Percentiles rank a stretch among this genome's conserved stretches.
phyloP scores from a whole-genome alignment of 2,329 filamentous ascomycete species.

The Huntiella omanensis region DNA sequence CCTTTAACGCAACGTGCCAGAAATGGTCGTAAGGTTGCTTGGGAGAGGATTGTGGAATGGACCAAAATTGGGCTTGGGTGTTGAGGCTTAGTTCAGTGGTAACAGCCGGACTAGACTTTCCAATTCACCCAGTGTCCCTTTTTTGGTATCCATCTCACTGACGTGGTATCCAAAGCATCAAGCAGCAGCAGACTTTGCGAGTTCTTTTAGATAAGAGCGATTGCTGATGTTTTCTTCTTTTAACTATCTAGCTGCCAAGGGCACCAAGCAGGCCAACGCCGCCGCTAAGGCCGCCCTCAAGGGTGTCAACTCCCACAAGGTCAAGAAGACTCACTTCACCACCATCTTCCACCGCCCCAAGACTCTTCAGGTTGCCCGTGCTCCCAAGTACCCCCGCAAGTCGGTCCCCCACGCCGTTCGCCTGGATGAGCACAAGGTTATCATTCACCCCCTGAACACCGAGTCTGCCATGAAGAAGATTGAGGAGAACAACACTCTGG shows the following conservation, averaged over 20 bases:
- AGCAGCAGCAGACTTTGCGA: slow-evolving; percentile 63
- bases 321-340: slow-evolving; percentile 76
- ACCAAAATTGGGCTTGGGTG: not conserved
- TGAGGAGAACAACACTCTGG: slow-evolving; percentile 99
- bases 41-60: not conserved
- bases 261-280: slow-evolving; percentile 71
- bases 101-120: no score
- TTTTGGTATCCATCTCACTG: not conserved
- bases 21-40: no score
- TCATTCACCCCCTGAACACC: slow-evolving; percentile 97
- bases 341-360: slow-evolving; percentile 97
- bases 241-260: slow-evolving; percentile 38
- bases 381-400: slow-evolving; percentile 94
- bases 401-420: slow-evolving; percentile 75
- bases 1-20: no score
- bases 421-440: slow-evolving; percentile 94
- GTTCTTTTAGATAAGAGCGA: slow-evolving; percentile 46
- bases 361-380: slow-evolving; percentile 77
- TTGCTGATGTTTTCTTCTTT: slow-evolving; percentile 41
- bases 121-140: not conserved
- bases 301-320: slow-evolving; percentile 69
- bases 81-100: not conserved
- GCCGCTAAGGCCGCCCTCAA: slow-evolving; percentile 93
- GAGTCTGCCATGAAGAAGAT: slow-evolving; percentile 99
- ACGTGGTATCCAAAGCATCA: slow-evolving; percentile 24